Evolutionary conservation across 306 rosid species (phyloP).

Genomic region (Bauhinia variegata): DNA sequence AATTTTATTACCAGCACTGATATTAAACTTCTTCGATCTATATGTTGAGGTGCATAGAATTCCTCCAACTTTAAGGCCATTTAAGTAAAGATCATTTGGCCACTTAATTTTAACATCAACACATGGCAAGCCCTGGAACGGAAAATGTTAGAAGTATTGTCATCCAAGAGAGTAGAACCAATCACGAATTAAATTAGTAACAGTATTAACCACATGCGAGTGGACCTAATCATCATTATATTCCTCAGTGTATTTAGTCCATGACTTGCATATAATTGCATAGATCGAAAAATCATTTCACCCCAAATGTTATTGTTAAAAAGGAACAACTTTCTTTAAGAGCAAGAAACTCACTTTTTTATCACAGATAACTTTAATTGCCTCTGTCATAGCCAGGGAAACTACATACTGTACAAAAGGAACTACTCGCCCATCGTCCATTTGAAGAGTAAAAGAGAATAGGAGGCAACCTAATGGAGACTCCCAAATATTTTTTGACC

Average conservation of each 20-base stretch:
- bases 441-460: constrained; percentile 82
- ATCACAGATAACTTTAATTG: constrained; percentile 78
- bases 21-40: constrained; percentile 70
- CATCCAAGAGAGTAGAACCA: constrained; percentile 19
- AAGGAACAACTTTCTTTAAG: too few relatives aligned
- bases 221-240: not conserved
- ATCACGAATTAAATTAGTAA: constrained; percentile 19
- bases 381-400: constrained; percentile 85
- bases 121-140: constrained; percentile 76
- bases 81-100: constrained; percentile 94
- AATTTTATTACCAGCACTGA: constrained; percentile 75
- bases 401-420: constrained; percentile 87
- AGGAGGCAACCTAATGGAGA: constrained; percentile 87
- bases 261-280: not conserved
- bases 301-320: not conserved
- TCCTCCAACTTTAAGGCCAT: constrained; percentile 91
- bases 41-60: constrained; percentile 85
- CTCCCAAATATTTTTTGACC: constrained; percentile 91
- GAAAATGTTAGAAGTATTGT: constrained; percentile 31
- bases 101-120: constrained; percentile 90
- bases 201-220: constrained; percentile 7
- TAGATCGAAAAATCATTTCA: not conserved
- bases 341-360: constrained; percentile 59
- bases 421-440: constrained; percentile 83
- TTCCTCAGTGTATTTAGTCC: not conserved